phyloP scores from a whole-genome alignment of 208 protist species.

The Leptomonas seymouri region DNA sequence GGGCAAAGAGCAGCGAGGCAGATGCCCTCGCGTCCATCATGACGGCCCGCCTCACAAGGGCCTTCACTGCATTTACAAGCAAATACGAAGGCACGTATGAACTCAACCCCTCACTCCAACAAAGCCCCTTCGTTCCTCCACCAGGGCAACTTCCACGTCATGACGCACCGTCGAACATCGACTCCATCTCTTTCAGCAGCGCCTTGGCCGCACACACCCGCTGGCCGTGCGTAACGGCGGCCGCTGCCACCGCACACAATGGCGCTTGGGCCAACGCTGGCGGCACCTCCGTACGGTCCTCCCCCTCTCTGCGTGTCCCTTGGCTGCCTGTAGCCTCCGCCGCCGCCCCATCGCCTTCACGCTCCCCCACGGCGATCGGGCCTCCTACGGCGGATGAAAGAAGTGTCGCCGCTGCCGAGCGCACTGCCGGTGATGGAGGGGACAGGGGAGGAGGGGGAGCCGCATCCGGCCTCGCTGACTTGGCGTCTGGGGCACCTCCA shows the following conservation, averaged over 20 bases:
- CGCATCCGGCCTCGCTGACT: background rate
- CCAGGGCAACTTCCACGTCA: no score
- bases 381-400: background rate
- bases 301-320: background rate
- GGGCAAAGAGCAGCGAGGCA: no score
- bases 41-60: no score
- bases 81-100: no score
- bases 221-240: conserved; percentile 11
- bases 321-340: background rate
- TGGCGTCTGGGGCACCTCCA: background rate
- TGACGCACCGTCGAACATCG: conserved; percentile 15
- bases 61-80: no score
- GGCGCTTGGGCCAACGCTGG: background rate
- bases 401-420: no score
- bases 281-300: background rate
- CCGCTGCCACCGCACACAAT: background rate
- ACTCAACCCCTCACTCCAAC: no score
- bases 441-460: background rate
- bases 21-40: no score
- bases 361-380: background rate
- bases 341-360: background rate
- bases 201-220: conserved; percentile 26
- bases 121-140: background rate
- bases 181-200: conserved; percentile 29
- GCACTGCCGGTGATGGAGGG: no score